Evolutionary conservation across 169 alveolate genomes (phyloP).

Genomic region (Amoebophrya sp.): DNA sequence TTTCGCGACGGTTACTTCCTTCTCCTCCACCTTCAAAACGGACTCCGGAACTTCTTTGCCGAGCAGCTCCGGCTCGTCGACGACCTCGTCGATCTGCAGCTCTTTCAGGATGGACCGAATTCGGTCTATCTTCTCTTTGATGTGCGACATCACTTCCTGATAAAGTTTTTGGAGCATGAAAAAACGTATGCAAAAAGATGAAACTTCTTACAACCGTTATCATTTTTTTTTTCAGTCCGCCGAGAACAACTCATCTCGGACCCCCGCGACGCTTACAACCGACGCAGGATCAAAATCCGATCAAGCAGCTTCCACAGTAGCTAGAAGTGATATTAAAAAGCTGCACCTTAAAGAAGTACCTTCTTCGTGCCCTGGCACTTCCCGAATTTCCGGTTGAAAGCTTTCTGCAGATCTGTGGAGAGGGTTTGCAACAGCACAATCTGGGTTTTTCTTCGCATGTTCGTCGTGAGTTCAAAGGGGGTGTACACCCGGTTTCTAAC

Average conservation of each 20-base stretch:
- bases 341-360: too few relatives aligned
- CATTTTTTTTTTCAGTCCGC: too few relatives aligned
- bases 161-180: too few relatives aligned
- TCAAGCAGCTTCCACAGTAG: too few relatives aligned
- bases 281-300: too few relatives aligned
- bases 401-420: not conserved
- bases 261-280: too few relatives aligned
- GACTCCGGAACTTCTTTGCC: not conserved
- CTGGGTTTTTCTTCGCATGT: not conserved
- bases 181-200: too few relatives aligned
- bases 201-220: too few relatives aligned
- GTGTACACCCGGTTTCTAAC: not conserved
- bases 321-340: too few relatives aligned
- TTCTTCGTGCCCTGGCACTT: not conserved
- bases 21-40: not conserved
- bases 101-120: not conserved
- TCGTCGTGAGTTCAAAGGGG: not conserved
- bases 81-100: not conserved
- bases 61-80: constrained; percentile 3
- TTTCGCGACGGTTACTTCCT: not conserved
- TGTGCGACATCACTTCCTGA: constrained; percentile 20
- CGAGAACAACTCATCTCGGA: too few relatives aligned
- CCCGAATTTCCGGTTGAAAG: not conserved
- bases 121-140: not conserved
- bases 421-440: not conserved